Conservation (phyloP, 2,329 filamentous ascomycete genomes). For the Pseudofabraea citricarpa region DNA sequence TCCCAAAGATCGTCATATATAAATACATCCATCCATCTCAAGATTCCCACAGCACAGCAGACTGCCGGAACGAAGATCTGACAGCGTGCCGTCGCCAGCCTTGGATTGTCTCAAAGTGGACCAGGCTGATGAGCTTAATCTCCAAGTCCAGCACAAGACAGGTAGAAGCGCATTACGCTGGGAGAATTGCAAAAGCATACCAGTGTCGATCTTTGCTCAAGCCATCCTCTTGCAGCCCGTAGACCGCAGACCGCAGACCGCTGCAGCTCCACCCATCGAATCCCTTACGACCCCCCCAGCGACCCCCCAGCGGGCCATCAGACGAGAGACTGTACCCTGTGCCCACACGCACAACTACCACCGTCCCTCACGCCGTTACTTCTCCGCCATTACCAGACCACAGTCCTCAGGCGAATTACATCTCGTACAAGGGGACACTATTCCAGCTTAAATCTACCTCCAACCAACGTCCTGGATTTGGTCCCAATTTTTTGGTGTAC, state of each 20-base stretch:
- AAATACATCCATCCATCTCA: conserved; percentile 1
- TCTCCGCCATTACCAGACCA: conserved; percentile 10
- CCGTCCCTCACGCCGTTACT: conserved; percentile 9
- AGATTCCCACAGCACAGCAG: conserved; percentile 8
- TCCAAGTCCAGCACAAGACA: conserved; percentile 11
- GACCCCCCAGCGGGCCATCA: too few relatives aligned
- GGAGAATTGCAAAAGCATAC: conserved; percentile 10
- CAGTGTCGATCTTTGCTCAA: conserved; percentile 20
- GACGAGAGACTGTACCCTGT: too few relatives aligned
- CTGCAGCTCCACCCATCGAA: conserved; percentile 1
- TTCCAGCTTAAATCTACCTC: conserved; percentile 7
- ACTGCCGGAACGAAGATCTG: conserved; percentile 18
- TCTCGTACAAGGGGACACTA: conserved; percentile 4
- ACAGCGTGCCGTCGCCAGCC: conserved; percentile 12
- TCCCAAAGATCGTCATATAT: conserved; percentile 6
- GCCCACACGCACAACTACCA: too few relatives aligned
- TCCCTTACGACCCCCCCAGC: background rate
- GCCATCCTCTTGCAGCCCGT: too few relatives aligned
- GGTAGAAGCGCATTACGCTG: conserved; percentile 7
- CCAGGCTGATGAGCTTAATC: conserved; percentile 21
- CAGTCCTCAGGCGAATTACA: conserved; percentile 11
- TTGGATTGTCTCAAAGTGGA: too few relatives aligned
- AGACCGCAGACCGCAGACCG: conserved; percentile 11
- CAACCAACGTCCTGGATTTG: conserved; percentile 19
- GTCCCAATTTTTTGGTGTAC: conserved; percentile 11